Base-by-base conservation (phyloP, 352 stramenopile species). In the Globisporangium abappressorium region DNA sequence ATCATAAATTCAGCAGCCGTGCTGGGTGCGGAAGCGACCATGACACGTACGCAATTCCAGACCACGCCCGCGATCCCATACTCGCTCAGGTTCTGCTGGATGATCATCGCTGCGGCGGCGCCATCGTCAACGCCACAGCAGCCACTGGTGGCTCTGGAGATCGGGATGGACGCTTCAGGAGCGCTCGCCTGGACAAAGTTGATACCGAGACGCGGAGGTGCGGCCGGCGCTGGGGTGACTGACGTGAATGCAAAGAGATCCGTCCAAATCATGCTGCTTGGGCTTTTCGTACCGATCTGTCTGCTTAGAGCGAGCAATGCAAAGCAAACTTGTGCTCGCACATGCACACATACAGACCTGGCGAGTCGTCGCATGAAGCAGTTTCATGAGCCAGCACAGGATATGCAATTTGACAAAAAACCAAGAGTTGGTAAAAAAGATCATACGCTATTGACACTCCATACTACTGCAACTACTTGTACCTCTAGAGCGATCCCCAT, bases 61-160 rank as follows among this genome's bases (percentile, higher is more conserved):
- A 93, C 78, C 66, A 91, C 85, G 38, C 85, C 83, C 2, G 81
- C 81, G 55, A 92, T 85, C 18, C 85, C 85, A 24, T 83, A 54
- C 6, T 66, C 54, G 18, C 53, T 64, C 51, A 93, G 66, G 36
- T 89, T 70, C 69, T 93, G 85, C 1, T 71, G 66, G 41, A 93
- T 62, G 18, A 57, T 62, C 53, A 86, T 24, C 15, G 57, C 14
- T 14, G 11, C 18, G 47, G 58, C 33, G 38, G 49, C 24, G 12
- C 51, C 5, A 18, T 20, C 57, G 41, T 56, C 34, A 34, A 55
- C 15, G 22, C 11, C 33, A 0, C 53, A 43, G 12, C 24, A 34
- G 18, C 36, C 34, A 11, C 26, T 9, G n/a, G 7, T 24, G n/a
- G 11, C 14, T 22, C 15, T 22, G 2, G n/a, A 34, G 66, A 84